phyloP scores from a whole-genome alignment of 306 rosid species.

The Betula pendula region DNA sequence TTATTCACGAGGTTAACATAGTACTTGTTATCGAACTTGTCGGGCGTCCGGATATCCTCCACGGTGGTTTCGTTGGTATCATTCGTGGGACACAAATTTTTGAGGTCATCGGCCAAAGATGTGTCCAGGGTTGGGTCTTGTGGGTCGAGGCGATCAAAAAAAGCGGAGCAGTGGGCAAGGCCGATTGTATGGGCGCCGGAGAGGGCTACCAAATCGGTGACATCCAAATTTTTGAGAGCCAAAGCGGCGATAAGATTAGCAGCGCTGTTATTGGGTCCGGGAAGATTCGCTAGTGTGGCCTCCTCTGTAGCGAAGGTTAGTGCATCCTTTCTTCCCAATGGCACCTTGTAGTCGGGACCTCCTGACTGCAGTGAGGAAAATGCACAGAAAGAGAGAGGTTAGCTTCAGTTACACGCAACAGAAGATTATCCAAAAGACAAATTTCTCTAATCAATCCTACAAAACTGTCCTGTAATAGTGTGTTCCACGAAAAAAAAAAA shows the following conservation, averaged over 20 bases:
- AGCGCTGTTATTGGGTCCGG: conserved; percentile 46
- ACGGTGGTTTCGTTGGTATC: conserved; percentile 35
- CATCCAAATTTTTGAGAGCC: conserved; percentile 47
- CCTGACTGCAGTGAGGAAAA: no score
- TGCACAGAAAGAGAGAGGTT: conserved; percentile 7
- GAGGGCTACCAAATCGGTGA: conserved; percentile 63
- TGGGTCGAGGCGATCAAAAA: conserved; percentile 40
- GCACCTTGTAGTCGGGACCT: conserved; percentile 60
- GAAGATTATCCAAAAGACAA: no score
- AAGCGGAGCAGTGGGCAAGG: conserved; percentile 50
- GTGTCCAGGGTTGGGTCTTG: conserved; percentile 61
- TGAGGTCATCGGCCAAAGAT: conserved; percentile 50
- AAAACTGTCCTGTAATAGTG: no score
- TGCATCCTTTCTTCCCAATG: conserved; percentile 64
- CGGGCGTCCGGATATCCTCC: conserved; percentile 51
- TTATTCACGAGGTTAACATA: conserved; percentile 64
- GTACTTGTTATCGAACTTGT: conserved; percentile 67
- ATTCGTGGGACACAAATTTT: conserved; percentile 18
- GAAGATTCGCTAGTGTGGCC: conserved; percentile 39
- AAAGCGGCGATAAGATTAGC: conserved; percentile 28
- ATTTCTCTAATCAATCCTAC: no score
- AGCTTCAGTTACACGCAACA: no score
- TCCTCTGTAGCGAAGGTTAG: conserved; percentile 42
- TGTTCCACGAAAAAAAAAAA: no score
- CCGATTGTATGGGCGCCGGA: conserved; percentile 81